Percentiles rank a stretch among this genome's conserved stretches.
phyloP scores from a whole-genome alignment of 441 rosid species.

The Corymbia calophylla region DNA sequence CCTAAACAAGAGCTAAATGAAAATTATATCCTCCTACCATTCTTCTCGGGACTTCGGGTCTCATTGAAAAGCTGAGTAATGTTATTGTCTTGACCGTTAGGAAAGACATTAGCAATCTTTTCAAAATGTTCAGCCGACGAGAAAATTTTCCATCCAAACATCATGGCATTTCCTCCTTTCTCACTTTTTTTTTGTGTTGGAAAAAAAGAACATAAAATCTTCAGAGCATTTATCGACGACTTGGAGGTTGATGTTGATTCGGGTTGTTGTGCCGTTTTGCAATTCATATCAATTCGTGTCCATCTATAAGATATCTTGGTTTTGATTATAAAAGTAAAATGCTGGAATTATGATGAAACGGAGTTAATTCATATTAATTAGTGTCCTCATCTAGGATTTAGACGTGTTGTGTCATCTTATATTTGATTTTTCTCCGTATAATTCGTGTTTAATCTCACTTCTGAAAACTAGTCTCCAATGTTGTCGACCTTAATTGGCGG shows the following conservation, averaged over 20 bases:
- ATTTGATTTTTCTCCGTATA: not conserved
- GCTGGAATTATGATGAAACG: not conserved
- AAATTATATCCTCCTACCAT: too few species aligned
- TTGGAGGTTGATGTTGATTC: not conserved
- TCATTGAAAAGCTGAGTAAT: not conserved
- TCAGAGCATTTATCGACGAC: not conserved
- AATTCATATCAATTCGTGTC: not conserved
- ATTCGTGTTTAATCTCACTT: not conserved
- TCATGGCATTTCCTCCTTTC: not conserved
- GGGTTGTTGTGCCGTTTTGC: not conserved
- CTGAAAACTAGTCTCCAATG: not conserved
- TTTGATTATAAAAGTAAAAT: not conserved
- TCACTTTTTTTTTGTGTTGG: not conserved
- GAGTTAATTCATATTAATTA: not conserved
- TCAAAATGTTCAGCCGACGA: not conserved
- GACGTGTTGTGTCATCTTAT: not conserved
- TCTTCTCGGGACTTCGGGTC: not conserved
- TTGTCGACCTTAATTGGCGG: not conserved
- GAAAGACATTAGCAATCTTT: not conserved
- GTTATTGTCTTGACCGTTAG: not conserved
- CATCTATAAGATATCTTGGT: not conserved
- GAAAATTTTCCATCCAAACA: not conserved
- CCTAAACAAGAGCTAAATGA: too few species aligned
- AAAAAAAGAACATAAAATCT: not conserved
- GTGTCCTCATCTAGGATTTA: not conserved